These are phyloP conservation scores for Venturia asperata DNA, from an alignment of 2,329 filamentous ascomycete genomes.

Conservation along the genomic window DNA sequence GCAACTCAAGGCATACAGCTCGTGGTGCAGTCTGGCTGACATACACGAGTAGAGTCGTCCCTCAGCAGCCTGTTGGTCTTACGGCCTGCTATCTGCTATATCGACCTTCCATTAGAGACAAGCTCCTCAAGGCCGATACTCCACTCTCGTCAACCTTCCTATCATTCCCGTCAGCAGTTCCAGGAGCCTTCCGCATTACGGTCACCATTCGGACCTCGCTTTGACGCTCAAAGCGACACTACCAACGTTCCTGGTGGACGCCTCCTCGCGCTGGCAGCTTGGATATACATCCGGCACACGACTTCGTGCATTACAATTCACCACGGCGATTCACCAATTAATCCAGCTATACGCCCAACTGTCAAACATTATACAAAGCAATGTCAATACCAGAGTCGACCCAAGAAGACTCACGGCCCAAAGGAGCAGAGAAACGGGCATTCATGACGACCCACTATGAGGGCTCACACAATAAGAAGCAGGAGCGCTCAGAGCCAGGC, in stretches of 20 bases:
- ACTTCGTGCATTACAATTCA: background rate
- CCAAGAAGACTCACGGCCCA: background rate
- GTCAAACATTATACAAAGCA: background rate
- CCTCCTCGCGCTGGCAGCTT: background rate
- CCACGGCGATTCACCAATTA: background rate
- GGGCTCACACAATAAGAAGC: background rate
- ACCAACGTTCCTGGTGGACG: background rate
- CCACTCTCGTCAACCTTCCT: background rate
- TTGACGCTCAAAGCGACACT: background rate
- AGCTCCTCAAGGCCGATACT: constrained; percentile 5
- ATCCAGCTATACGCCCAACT: background rate
- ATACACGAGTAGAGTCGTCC: constrained; percentile 1
- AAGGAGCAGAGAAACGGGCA: background rate
- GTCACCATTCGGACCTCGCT: background rate
- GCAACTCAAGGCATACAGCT: background rate
- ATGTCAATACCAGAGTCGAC: background rate
- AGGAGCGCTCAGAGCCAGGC: background rate
- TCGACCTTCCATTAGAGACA: constrained; percentile 10
- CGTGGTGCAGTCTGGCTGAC: background rate
- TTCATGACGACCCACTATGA: constrained; percentile 7
- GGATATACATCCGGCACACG: background rate
- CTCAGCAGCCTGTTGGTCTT: background rate
- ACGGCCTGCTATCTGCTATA: background rate
- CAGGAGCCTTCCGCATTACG: background rate
- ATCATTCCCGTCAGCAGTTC: background rate